Evolutionary conservation across 2,329 filamentous ascomycete genomes (phyloP).

Genomic region (Plectosphaerella cucumerina): DNA sequence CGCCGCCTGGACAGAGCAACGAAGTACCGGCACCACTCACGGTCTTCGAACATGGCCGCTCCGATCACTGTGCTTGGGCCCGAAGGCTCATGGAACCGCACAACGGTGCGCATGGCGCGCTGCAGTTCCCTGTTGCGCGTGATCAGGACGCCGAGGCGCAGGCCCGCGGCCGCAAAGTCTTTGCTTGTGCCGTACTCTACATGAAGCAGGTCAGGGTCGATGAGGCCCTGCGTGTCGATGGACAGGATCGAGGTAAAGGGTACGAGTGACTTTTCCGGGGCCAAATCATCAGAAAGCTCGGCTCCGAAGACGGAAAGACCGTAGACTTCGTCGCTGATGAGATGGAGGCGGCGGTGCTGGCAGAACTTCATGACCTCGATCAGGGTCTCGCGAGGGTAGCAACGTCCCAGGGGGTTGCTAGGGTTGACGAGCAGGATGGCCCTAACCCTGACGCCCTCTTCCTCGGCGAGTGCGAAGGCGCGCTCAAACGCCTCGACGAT

Average conservation of each 20-base stretch:
- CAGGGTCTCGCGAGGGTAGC: conserved; percentile 39
- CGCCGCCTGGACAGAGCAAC: conserved; percentile 32
- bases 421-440: conserved; percentile 49
- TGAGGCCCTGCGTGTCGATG: conserved; percentile 35
- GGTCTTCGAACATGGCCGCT: conserved; percentile 41
- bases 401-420: conserved; percentile 46
- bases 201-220: conserved; percentile 45
- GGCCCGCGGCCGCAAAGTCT: conserved; percentile 50
- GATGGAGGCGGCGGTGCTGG: conserved; percentile 42
- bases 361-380: conserved; percentile 44
- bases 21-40: conserved; percentile 39
- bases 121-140: conserved; percentile 26
- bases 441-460: conserved; percentile 31
- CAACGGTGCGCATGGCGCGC: conserved; percentile 29
- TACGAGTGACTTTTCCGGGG: conserved; percentile 16
- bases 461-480: conserved; percentile 28
- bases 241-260: conserved; percentile 46
- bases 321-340: conserved; percentile 57
- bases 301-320: conserved; percentile 43
- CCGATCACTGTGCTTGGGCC: conserved; percentile 37
- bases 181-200: conserved; percentile 41
- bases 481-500: conserved; percentile 41
- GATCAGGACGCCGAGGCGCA: conserved; percentile 46
- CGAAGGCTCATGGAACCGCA: conserved; percentile 43
- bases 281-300: conserved; percentile 5